Evolutionary conservation across 116 monocot genomes (phyloP).

Genomic region (Zostera marina): DNA sequence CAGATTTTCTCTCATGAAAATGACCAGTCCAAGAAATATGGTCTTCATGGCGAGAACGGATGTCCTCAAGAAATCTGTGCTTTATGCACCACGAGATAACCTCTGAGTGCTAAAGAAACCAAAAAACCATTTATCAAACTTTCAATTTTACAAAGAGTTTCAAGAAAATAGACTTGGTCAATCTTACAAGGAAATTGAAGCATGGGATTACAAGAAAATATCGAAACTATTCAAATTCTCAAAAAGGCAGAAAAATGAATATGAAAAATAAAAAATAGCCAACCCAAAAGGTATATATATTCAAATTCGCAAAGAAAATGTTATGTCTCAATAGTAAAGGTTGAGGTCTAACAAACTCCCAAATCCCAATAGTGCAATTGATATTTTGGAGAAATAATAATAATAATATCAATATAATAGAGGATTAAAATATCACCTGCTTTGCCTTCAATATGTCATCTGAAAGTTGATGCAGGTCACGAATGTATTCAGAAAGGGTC

Average conservation of each 20-base stretch:
- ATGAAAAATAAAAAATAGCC: too few relatives aligned
- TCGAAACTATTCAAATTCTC: too few relatives aligned
- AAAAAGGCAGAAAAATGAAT: too few relatives aligned
- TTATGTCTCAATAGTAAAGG: too few relatives aligned
- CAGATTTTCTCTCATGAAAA: constrained; percentile 49
- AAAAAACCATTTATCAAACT: neutral
- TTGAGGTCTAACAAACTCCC: neutral
- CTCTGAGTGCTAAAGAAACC: constrained; percentile 56
- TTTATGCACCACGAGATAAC: constrained; percentile 68
- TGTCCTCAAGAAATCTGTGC: constrained; percentile 53
- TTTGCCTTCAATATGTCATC: constrained; percentile 62
- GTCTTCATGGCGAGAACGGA: constrained; percentile 24
- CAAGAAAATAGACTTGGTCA: too few relatives aligned
- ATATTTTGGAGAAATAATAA: neutral
- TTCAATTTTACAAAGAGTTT: neutral
- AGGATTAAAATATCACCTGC: constrained; percentile 32
- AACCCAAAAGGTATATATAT: too few relatives aligned
- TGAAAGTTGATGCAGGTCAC: constrained; percentile 55
- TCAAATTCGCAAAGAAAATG: too few relatives aligned
- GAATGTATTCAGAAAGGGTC: constrained; percentile 28
- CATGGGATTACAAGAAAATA: too few relatives aligned
- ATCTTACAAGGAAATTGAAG: too few relatives aligned
- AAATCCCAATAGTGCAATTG: neutral
- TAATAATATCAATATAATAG: neutral
- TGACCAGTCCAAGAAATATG: constrained; percentile 33